These are phyloP conservation scores for Candida broadrunensis DNA, from an alignment of 805 yeast species.

Conservation along the genomic window DNA sequence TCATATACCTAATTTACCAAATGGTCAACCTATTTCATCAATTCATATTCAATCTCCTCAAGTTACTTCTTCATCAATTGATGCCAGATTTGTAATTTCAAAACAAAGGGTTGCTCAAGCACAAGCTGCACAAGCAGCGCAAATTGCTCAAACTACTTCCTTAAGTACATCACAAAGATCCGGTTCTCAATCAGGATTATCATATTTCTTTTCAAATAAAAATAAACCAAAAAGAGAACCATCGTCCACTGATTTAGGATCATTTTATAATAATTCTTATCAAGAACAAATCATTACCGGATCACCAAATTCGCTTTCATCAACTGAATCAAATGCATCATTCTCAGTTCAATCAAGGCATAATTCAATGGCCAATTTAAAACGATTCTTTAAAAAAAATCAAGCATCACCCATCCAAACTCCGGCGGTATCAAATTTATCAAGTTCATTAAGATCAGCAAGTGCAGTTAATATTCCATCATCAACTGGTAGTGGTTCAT, in stretches of 20 bases:
- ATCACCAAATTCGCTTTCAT: conserved; percentile 32
- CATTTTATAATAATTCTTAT: conserved; percentile 37
- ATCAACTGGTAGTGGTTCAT: conserved; percentile 5
- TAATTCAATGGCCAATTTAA: conserved; percentile 75
- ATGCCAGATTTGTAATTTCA: conserved; percentile 81
- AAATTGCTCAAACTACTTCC: conserved; percentile 30
- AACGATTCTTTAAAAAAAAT: conserved; percentile 63
- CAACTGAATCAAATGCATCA: conserved; percentile 32
- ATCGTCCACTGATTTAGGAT: conserved; percentile 40
- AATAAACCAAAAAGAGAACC: conserved; percentile 29
- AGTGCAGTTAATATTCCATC: conserved; percentile 10
- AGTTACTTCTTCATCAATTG: conserved; percentile 60
- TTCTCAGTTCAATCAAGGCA: conserved; percentile 51
- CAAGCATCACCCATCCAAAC: conserved; percentile 15
- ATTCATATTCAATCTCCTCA: conserved; percentile 71
- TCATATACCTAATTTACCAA: conserved; percentile 49
- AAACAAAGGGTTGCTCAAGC: conserved; percentile 65
- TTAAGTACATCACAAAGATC: conserved; percentile 31
- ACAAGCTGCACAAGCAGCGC: conserved; percentile 42
- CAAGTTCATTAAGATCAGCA: conserved; percentile 21
- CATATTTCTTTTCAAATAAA: conserved; percentile 47
- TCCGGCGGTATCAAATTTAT: conserved; percentile 18
- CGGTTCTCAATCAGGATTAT: conserved; percentile 46
- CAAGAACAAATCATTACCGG: conserved; percentile 22
- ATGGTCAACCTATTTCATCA: conserved; percentile 58